Base-by-base conservation (phyloP, 2,329 filamentous ascomycete species). In the Lomentospora prolificans region DNA sequence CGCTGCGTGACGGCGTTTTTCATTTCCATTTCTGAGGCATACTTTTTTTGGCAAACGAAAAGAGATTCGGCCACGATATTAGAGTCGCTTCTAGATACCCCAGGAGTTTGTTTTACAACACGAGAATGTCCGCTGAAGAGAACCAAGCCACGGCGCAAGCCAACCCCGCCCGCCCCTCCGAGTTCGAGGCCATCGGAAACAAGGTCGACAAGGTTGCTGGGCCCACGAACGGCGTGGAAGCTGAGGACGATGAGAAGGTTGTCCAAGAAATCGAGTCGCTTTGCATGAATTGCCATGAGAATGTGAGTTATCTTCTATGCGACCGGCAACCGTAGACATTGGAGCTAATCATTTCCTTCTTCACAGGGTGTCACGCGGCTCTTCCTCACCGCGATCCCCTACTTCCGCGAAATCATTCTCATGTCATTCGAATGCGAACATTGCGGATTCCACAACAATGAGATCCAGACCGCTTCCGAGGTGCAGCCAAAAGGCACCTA, bases 401-500 rank as follows among this genome's bases (percentile, higher is more conserved):
- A 90, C 78, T 99, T 99, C 77, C 90, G 90, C 74, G 92, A 99
- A 70, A 85, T 99, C 60, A 90, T 99, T 65, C 82, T 99, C 70
- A 96, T 96, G 85, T 97, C 92, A 60, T 99, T 99, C 71, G 81
- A 82, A 61, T 99, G 94, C 76, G 84, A 89, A 4, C 83, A 96
- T 71, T 99, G 94, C 75, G 77, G 84, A 67, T 86, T 92, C 72
- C 84, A 87, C 61, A 96, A 97, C 75, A 91, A 91, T 70, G 92
- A 96, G 64, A 87, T 99, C 63, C 92, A 96, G 68, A 85, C 91
- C 7, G 94, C 94, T 27, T 90, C 90, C 59, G 83, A 90, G 63
- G 92, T 97, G 59, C 94, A 97, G 72, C 86, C 90, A 64, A 89
- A 89, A 65, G 94, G 94, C 55, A 79, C 83, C 19, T 89, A 87